A percentile compares a stretch with the other conserved stretches of the same genome.
phyloP scores from a whole-genome alignment of 2,329 filamentous ascomycete genomes.

The Phaeoacremonium minimum region DNA sequence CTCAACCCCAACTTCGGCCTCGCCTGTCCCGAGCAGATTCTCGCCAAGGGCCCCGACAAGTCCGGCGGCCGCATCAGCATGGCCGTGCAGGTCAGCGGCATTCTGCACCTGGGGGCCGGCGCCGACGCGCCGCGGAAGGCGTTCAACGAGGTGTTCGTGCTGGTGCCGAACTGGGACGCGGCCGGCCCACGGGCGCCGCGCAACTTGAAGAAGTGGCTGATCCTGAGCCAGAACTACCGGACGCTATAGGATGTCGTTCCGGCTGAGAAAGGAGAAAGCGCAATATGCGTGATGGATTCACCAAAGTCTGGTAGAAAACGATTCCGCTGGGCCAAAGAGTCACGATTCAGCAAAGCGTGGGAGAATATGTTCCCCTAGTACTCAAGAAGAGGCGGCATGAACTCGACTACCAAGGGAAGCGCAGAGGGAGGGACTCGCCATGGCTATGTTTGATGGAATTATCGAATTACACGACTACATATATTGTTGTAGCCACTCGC shows the following conservation, averaged over 20 bases:
- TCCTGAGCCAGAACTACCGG: conserved; percentile 70
- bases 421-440: too few relatives aligned
- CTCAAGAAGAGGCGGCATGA: too few relatives aligned
- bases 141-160: conserved; percentile 76
- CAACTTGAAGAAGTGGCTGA: conserved; percentile 56
- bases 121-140: conserved; percentile 59
- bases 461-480: too few relatives aligned
- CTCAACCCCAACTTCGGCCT: conserved; percentile 64
- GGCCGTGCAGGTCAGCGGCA: conserved; percentile 69
- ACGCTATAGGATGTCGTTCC: conserved; percentile 40
- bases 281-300: too few relatives aligned
- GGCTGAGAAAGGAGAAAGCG: too few relatives aligned
- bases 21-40: conserved; percentile 45
- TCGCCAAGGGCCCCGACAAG: conserved; percentile 28
- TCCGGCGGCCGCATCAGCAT: conserved; percentile 63
- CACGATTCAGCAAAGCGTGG: too few relatives aligned
- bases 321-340: too few relatives aligned
- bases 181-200: conserved; percentile 48
- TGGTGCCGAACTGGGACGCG: conserved; percentile 71
- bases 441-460: too few relatives aligned
- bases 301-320: too few relatives aligned
- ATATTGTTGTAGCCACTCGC: too few relatives aligned
- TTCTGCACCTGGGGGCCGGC: conserved; percentile 62
- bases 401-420: too few relatives aligned
- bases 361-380: too few relatives aligned